Evolutionary conservation across 2,329 filamentous ascomycete species (phyloP), one percentile per base, ranked within the genome.

Genomic region (Botrytis elliptica): DNA sequence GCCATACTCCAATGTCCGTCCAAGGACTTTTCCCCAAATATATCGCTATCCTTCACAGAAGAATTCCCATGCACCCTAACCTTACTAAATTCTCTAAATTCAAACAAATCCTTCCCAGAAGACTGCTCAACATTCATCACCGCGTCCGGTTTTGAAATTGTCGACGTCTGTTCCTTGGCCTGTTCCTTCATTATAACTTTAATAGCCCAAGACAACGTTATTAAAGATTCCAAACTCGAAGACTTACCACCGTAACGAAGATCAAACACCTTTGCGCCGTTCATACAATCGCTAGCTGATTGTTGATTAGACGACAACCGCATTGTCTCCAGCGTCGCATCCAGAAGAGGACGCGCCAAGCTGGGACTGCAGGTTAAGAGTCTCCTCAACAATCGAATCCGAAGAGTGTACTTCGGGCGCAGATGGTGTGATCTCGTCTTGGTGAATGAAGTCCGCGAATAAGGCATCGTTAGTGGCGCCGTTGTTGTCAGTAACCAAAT

Each of bases 311-410:
- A 89, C 83, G 87, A 88, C 86, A 88, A 91, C 90, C 89, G 90
- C 90, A 92, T 88, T 85, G 87, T 88, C 87, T 83, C 88, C 88
- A 90, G 87, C 88, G 90, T 92, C 90, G 90, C 90, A 91, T 91
- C 89, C 89, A 84, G 84, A 80, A 91, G 85, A 81, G 90, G 90
- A 91, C 90, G 90, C 90, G 90, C 90, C 90, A 91, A 86, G 83
- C 84, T 87, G 87, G 89, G 89, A 89, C 89, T 91, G 90, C 90
- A 88, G 88, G 90, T 88, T 87, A 91, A 87, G 83, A 91, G 89
- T 85, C 80, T 77, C 80, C 80, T 80, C 78, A 82, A 78, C 78
- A 81, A 78, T 75, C 78, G 73, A 74, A 80, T 80, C 79, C 80
- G 79, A 75, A 82, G 79, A 80, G 76, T 80, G 78, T 77, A 77